Evolutionary conservation across 2,329 filamentous ascomycete genomes (phyloP), one percentile per base, ranked within the genome.

Genomic region (Chrysoporthe cubensis): DNA sequence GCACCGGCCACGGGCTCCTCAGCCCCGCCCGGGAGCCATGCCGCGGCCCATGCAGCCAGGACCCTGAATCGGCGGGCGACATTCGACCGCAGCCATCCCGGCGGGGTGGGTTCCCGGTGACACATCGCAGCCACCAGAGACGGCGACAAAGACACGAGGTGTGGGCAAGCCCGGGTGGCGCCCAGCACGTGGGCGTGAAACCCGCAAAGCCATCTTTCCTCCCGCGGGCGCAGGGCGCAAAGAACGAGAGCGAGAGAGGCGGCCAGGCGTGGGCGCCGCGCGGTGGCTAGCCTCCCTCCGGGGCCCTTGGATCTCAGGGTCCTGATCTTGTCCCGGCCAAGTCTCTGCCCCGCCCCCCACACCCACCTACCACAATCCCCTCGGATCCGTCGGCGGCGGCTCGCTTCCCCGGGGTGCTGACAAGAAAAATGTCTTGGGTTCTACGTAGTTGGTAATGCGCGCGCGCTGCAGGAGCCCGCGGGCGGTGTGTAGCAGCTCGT

Each of bases 301-400:
- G 16, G 50, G 26, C 11, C 13, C 18, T 37, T 37, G 54, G 54
- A 40, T 6, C 40, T 40, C 54, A 57, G 54, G 54, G 54, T 57
- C 54, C 54, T 56, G 52, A 56, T 56, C 52, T 14, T 14, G 16
- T 32, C 26, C 26, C 14, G 26, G 32, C 26, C 14, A 56, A 14
- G n/a, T 18, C 52, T 34, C 8, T 16, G 26, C 32, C 26, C 26
- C 50, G 16, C 18, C 21, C 46, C 18, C 46, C 9, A 6, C n/a
- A 5, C 21, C 26, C 8, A 14, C 40, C 13, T 32, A 32, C 52
- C 34, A 57, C 54, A 57, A n/a, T 40, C 54, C 54, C 18, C 32
- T 57, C 54, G 54, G 34, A 57, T 21, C 54, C 54, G n/a, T 40
- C 54, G 54, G 54, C 34, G 54, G 40, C 54, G 54, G 34, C 16